Base-by-base conservation (phyloP, 176 grass and related monocot species). In the Phoenix roebelenii region DNA sequence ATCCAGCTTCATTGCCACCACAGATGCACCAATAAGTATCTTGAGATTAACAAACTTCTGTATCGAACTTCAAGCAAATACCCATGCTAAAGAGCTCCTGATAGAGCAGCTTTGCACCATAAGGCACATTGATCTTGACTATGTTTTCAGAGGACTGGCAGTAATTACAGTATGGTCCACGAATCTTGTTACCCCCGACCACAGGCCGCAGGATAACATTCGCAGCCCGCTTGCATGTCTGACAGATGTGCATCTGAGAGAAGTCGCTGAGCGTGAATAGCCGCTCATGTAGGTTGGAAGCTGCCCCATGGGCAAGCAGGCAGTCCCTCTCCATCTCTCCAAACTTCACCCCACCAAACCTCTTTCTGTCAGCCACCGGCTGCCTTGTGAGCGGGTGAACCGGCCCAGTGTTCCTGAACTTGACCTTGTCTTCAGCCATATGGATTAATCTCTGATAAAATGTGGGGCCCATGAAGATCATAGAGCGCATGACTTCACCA, bases 71-170 rank as follows among this genome's bases (percentile, higher is more conserved):
- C 17, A 97, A 79, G 69, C 81, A 88, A 70, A 98, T 91, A 15
- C 93, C 87, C 84, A 88, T 92, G 71, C 87, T 92, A 54, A 98
- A 98, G 58, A 98, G 84, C 48, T 98, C 87, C 60, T 85, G 87
- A 73, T 97, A 91, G 7, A 88, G 87, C 61, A 97, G 74, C 81
- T 91, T 97, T 4, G 87, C 84, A 5, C 93, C 87, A 2, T 91
- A 91, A 16, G 87, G 93, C 49, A 91, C 76, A 28, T 90, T 79
- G 25, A 87, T 82, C 70, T 63, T 77, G 7, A 85, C 76, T 3
- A 97, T 88, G 55, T 85, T 88, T 63, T 97, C 93, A 3, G 75
- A 65, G 3, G 84, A 91, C 22, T 65, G 54, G 50, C 87, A 91
- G 64, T 91, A 91, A 16, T 63, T 76, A 35, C 92, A 97, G 64